Base-by-base conservation (phyloP, 169 alveolate species). In the Babesia ovata region DNA sequence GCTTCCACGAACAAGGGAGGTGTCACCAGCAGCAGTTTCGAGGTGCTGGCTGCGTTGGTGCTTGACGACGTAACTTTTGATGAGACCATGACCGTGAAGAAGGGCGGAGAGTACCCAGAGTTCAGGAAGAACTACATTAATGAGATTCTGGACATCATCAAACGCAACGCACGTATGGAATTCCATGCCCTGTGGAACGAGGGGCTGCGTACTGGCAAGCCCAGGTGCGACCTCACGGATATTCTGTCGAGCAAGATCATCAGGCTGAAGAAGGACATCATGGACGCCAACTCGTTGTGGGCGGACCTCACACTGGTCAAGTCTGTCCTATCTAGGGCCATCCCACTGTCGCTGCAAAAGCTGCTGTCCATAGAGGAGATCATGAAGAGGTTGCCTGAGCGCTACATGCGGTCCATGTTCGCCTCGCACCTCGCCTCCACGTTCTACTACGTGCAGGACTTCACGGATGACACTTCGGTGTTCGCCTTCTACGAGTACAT, bases 1-100 rank as follows among this genome's bases (percentile, higher is more conserved):
- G 95, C 94, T 22, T 87, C 95, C 11, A 90, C 94, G 19, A 93
- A 91, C 78, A 91, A 91, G 79, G 97, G 97, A 17, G 97, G 97
- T 4, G 97, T 93, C 28, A 93, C 94, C 19, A 90, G 95, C 67
- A 84, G 93, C 58, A 88, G 94, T 63, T 70, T 87, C 66, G 97
- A 93, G 71, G 97, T 93, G 36, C 71, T 93, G 13, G 95, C 94
- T 6, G 94, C 95, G 33, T 59, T 93, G 44, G 94, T 92, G 14
- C 57, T 93, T 74, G 84, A 86, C 44, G 94, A 91, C 50, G 83
- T 26, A 16, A 45, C 81, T 8, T 63, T 61, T 46, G 86, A 76
- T 45, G 46, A 84, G 44, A 45, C 16, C 53, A 57, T 70, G 39
- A 86, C 88, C 16, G 66, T 60, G 28, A 61, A 72, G 70, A 48